Evolutionary conservation across 768 basidiomycete genomes (phyloP).

Genomic region (Mycena indigotica): DNA sequence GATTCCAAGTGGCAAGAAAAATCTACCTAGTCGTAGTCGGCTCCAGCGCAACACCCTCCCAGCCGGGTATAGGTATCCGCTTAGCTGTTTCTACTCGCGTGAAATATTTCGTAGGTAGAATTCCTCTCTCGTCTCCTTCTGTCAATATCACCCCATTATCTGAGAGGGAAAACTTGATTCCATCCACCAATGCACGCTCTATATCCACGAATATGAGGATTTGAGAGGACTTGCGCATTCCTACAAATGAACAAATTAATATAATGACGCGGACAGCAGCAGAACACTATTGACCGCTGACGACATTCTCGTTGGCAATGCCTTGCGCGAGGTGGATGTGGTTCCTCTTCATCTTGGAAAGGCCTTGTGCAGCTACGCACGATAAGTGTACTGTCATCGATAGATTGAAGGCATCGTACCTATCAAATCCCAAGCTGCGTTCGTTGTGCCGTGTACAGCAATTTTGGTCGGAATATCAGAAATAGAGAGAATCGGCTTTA

Average conservation of each 20-base stretch:
- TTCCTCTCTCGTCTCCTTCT: slow-evolving; percentile 68
- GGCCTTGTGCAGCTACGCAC: slow-evolving; percentile 64
- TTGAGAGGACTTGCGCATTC: slow-evolving; percentile 78
- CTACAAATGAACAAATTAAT: slow-evolving; percentile 38
- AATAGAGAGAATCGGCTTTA: slow-evolving; percentile 57
- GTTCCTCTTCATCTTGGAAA: slow-evolving; percentile 85
- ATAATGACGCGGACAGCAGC: neutral
- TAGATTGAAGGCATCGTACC: too few relatives aligned
- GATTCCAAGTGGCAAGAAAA: too few relatives aligned
- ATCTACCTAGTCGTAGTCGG: too few relatives aligned
- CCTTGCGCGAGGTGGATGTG: slow-evolving; percentile 93
- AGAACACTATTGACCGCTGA: slow-evolving; percentile 63
- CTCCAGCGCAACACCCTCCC: too few relatives aligned
- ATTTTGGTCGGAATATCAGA: slow-evolving; percentile 67
- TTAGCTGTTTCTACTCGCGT: slow-evolving; percentile 60
- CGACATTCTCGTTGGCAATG: slow-evolving; percentile 60
- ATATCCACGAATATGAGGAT: slow-evolving; percentile 84
- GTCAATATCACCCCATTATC: slow-evolving; percentile 89
- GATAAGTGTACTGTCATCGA: too few relatives aligned
- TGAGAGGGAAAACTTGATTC: slow-evolving; percentile 76
- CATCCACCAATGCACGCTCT: slow-evolving; percentile 64
- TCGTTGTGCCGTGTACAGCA: slow-evolving; percentile 82
- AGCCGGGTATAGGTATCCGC: slow-evolving; percentile 28
- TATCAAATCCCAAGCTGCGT: slow-evolving; percentile 70
- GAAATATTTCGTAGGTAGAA: slow-evolving; percentile 68